Conservation (phyloP, 768 basidiomycete species). For the Strobilomyces dryophilus region DNA sequence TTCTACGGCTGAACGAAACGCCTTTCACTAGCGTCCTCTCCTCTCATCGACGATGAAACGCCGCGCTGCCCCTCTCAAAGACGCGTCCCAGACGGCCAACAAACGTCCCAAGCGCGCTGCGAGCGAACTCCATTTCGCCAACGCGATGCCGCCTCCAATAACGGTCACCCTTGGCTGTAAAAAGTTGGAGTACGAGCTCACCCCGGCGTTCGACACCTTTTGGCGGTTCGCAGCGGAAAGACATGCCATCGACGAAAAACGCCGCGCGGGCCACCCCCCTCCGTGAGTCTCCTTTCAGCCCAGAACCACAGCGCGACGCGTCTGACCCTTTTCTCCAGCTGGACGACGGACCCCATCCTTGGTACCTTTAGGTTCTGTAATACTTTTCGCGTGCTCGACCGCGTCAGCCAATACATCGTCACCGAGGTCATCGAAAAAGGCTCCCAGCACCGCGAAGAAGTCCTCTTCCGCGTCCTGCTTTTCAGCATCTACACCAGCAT, state of each 20-base stretch:
- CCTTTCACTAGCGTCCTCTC: neutral
- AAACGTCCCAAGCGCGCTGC: constrained; percentile 25
- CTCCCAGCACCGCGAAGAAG: constrained; percentile 52
- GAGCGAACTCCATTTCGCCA: constrained; percentile 12
- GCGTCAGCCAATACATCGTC: constrained; percentile 64
- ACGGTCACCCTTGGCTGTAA: constrained; percentile 33
- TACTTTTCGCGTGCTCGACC: constrained; percentile 70
- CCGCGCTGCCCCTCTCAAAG: constrained; percentile 5
- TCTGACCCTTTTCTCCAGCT: constrained; percentile 42
- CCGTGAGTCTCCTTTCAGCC: constrained; percentile 43
- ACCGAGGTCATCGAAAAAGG: constrained; percentile 67
- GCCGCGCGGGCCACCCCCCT: constrained; percentile 43
- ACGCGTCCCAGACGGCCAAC: constrained; percentile 6
- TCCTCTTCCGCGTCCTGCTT: constrained; percentile 67
- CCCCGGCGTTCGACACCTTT: constrained; percentile 57
- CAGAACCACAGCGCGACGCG: neutral
- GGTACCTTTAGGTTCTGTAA: constrained; percentile 62
- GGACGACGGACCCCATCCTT: constrained; percentile 65
- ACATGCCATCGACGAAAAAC: constrained; percentile 51
- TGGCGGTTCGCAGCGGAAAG: constrained; percentile 57
- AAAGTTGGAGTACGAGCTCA: constrained; percentile 35
- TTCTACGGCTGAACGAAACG: neutral
- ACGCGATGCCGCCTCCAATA: constrained; percentile 20
- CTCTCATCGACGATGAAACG: constrained; percentile 21
- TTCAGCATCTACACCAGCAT: constrained; percentile 72